These are phyloP conservation scores for Dioscorea zingiberensis DNA, from an alignment of 106 monocot genomes.

Conservation along the genomic window DNA sequence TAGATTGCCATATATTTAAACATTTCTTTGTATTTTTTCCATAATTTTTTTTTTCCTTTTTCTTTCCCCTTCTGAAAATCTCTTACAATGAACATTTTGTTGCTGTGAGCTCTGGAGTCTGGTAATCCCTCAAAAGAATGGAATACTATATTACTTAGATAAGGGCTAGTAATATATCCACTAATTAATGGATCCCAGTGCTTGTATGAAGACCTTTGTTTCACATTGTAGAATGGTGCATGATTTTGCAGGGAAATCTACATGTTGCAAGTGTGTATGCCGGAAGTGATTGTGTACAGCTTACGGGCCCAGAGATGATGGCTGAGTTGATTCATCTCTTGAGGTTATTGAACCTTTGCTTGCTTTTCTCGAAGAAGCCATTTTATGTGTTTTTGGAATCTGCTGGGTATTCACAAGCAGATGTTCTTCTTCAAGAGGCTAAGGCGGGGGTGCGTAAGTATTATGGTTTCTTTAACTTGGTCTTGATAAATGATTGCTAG, in stretches of 20 bases:
- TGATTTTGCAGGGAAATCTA: conserved; percentile 40
- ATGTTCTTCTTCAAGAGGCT: conserved; percentile 52
- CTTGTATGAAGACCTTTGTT: neutral
- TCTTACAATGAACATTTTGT: too few relatives aligned
- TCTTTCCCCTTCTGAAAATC: too few relatives aligned
- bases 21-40: too few relatives aligned
- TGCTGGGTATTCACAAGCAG: conserved; percentile 25
- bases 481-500: too few relatives aligned
- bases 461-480: neutral
- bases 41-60: too few relatives aligned
- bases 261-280: conserved; percentile 59
- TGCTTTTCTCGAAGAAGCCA: conserved; percentile 56
- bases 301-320: conserved; percentile 46
- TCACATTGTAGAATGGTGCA: neutral
- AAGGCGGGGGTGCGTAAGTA: conserved; percentile 59
- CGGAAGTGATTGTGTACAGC: conserved; percentile 40
- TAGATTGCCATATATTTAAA: too few relatives aligned
- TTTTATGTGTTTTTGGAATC: conserved; percentile 47
- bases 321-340: conserved; percentile 37
- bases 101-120: too few relatives aligned
- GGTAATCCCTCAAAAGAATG: too few relatives aligned
- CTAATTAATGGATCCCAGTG: too few relatives aligned
- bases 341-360: conserved; percentile 40
- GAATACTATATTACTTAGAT: too few relatives aligned
- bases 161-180: too few relatives aligned